phyloP scores from a whole-genome alignment of 2,329 filamentous ascomycete genomes.

The Nemania bipapillata region DNA sequence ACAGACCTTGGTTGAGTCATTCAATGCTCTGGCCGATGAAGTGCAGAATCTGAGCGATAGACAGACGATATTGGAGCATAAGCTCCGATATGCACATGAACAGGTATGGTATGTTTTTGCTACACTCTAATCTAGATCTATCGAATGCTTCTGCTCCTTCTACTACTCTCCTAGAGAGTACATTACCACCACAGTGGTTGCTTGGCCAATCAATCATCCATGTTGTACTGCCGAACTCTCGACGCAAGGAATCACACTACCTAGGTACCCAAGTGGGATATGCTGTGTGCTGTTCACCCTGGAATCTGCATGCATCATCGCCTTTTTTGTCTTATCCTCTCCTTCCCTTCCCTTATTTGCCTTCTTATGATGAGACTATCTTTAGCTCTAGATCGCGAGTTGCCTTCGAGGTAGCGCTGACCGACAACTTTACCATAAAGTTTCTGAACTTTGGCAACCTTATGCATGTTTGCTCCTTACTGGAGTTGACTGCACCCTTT shows the following conservation, averaged over 20 bases:
- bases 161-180: slow-evolving; percentile 11
- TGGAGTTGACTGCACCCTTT: neutral
- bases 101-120: slow-evolving; percentile 65
- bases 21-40: slow-evolving; percentile 72
- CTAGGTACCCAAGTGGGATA: neutral
- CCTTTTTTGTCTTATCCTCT: neutral
- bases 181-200: slow-evolving; percentile 35
- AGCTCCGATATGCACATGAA: slow-evolving; percentile 73
- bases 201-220: slow-evolving; percentile 1
- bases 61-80: slow-evolving; percentile 73
- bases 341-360: slow-evolving; percentile 39
- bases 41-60: slow-evolving; percentile 71
- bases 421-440: slow-evolving; percentile 63
- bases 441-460: slow-evolving; percentile 54
- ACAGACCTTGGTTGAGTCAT: slow-evolving; percentile 71
- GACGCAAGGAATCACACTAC: neutral
- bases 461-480: slow-evolving; percentile 20
- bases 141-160: neutral
- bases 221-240: neutral
- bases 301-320: neutral
- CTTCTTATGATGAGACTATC: slow-evolving; percentile 57
- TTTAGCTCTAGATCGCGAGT: slow-evolving; percentile 89
- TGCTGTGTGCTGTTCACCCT: slow-evolving; percentile 33
- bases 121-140: neutral
- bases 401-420: slow-evolving; percentile 67